These are phyloP conservation scores for Eutrema yunnanense DNA, from an alignment of 345 rosid genomes.

Conservation along the genomic window DNA sequence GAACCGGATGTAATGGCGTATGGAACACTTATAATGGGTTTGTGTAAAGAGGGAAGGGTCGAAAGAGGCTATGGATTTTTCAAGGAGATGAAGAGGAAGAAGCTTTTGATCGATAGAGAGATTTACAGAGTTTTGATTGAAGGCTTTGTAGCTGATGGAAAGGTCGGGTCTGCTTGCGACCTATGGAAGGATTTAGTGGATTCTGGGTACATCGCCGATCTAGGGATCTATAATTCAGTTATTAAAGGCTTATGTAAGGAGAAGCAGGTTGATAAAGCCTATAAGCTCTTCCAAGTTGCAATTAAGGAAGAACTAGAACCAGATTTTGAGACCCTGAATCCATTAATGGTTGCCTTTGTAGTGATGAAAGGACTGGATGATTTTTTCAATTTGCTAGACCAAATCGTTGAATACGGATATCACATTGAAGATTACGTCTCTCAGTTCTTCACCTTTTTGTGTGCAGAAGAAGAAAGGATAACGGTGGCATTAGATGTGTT, in stretches of 20 bases:
- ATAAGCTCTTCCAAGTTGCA: slow-evolving; percentile 42
- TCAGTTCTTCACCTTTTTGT: slow-evolving; percentile 31
- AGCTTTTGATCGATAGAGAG: slow-evolving; percentile 53
- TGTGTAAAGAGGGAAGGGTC: slow-evolving; percentile 54
- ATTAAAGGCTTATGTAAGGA: slow-evolving; percentile 56
- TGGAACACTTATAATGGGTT: slow-evolving; percentile 45
- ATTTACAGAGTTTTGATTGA: slow-evolving; percentile 51
- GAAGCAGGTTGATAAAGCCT: slow-evolving; percentile 50
- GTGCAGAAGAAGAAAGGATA: slow-evolving; percentile 36
- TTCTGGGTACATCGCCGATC: slow-evolving; percentile 67
- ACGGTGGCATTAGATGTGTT: slow-evolving; percentile 47
- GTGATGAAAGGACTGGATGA: slow-evolving; percentile 46
- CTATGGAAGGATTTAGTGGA: slow-evolving; percentile 66
- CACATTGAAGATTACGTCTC: slow-evolving; percentile 45
- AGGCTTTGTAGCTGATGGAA: slow-evolving; percentile 50
- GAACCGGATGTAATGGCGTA: slow-evolving; percentile 74
- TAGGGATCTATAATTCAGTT: slow-evolving; percentile 62
- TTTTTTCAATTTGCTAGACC: slow-evolving; percentile 43
- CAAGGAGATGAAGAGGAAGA: slow-evolving; percentile 65
- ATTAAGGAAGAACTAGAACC: slow-evolving; percentile 58
- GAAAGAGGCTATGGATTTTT: slow-evolving; percentile 53
- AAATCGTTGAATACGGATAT: slow-evolving; percentile 47
- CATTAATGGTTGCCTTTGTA: slow-evolving; percentile 49
- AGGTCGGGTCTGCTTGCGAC: slow-evolving; percentile 51
- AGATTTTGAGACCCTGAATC: slow-evolving; percentile 48